These are phyloP conservation scores for Ramularia collo-cygni DNA, from an alignment of 2,329 filamentous ascomycete species.

Conservation along the genomic window DNA sequence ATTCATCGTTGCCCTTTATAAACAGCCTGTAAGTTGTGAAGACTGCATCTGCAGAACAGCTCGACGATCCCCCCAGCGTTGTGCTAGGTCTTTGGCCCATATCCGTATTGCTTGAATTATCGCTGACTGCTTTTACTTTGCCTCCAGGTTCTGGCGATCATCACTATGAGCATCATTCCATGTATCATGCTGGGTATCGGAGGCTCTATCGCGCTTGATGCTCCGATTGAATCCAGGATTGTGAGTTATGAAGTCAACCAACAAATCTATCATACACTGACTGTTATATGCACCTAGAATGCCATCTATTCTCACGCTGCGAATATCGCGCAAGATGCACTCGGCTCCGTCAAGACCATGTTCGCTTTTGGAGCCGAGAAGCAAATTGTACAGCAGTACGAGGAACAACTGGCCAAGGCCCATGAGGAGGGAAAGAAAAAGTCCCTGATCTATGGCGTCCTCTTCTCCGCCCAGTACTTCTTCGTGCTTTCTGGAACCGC, in stretches of 20 bases:
- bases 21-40: constrained; percentile 42
- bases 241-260: constrained; percentile 2
- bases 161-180: constrained; percentile 44
- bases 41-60: no score
- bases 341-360: constrained; percentile 45
- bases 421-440: constrained; percentile 41
- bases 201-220: constrained; percentile 30
- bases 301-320: constrained; percentile 39
- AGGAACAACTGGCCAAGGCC: constrained; percentile 37
- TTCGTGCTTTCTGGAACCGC: constrained; percentile 35
- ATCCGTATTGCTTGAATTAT: no score
- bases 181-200: constrained; percentile 33
- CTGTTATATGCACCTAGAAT: not conserved
- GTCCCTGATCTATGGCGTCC: constrained; percentile 28
- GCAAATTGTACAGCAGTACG: constrained; percentile 39
- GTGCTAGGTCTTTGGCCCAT: no score
- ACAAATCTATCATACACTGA: no score
- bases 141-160: constrained; percentile 39
- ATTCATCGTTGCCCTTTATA: constrained; percentile 35
- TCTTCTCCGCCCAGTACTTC: constrained; percentile 40
- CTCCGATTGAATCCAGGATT: constrained; percentile 32
- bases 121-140: no score
- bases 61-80: no score
- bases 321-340: constrained; percentile 44
- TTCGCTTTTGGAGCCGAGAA: constrained; percentile 43